Conservation (phyloP, 179 eudicot species). For the Beta lomatogona region DNA sequence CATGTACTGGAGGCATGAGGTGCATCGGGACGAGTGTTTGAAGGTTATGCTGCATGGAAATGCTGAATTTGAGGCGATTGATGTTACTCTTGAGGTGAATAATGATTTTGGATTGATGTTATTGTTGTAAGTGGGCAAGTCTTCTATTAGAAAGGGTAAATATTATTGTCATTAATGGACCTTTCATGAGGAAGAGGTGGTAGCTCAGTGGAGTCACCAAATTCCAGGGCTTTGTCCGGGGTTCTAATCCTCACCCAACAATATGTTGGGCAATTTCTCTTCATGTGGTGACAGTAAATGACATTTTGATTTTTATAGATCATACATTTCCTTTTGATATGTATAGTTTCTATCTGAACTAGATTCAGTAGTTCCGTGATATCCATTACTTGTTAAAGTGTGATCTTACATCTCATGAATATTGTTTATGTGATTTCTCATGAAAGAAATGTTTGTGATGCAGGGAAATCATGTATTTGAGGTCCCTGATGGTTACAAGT, state of each 20-base stretch:
- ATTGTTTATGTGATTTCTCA: constrained; percentile 13
- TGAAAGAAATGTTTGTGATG: constrained; percentile 28
- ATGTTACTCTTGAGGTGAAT: constrained; percentile 78
- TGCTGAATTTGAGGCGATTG: constrained; percentile 95
- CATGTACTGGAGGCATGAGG: constrained; percentile 88
- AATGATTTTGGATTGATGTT: not conserved
- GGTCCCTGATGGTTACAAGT: constrained; percentile 83
- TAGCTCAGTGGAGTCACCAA: no score
- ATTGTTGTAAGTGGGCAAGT: not conserved
- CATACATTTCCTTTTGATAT: not conserved
- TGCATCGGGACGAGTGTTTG: constrained; percentile 61
- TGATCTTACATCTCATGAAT: not conserved
- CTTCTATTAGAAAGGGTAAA: not conserved
- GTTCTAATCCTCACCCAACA: no score
- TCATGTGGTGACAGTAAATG: no score
- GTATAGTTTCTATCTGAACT: not conserved
- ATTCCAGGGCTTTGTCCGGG: no score
- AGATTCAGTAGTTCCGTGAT: constrained; percentile 1
- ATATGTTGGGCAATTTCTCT: no score
- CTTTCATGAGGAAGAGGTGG: not conserved
- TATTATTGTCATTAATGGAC: constrained; percentile 3
- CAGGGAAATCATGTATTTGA: constrained; percentile 94
- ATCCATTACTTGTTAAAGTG: not conserved
- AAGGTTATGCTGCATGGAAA: constrained; percentile 89
- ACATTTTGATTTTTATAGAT: not conserved